Conservation (phyloP, 352 stramenopile genomes). For the Phytophthora melonis region DNA sequence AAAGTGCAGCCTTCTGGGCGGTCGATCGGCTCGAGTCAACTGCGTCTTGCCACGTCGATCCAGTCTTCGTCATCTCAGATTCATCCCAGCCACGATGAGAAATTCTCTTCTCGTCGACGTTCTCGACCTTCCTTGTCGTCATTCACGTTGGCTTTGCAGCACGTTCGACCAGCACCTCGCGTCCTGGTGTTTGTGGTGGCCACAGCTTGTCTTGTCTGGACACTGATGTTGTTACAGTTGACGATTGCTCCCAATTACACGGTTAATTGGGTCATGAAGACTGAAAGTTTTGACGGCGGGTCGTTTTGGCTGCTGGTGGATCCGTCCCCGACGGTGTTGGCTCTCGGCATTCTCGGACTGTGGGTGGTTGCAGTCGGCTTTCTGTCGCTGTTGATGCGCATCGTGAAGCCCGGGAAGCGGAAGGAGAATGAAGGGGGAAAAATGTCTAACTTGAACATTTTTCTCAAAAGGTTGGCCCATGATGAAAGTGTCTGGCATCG, state of each 20-base stretch:
- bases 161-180: neutral
- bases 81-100: neutral
- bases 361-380: conserved; percentile 13
- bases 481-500: neutral
- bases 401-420: neutral
- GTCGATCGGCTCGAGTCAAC: neutral
- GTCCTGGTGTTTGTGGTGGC: conserved; percentile 4
- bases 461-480: neutral
- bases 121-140: neutral
- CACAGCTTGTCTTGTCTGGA: conserved; percentile 27
- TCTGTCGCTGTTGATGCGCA: conserved; percentile 3
- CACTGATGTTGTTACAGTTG: conserved; percentile 23
- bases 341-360: conserved; percentile 11
- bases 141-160: neutral
- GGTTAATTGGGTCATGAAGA: conserved; percentile 38
- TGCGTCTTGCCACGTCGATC: neutral
- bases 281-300: conserved; percentile 26
- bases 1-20: conserved; percentile 1
- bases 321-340: conserved; percentile 2
- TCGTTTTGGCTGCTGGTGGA: conserved; percentile 38
- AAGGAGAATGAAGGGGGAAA: neutral
- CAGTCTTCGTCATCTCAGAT: neutral
- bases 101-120: neutral
- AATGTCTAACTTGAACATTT: neutral
- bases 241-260: conserved; percentile 24